A percentile compares a stretch with the other conserved stretches of the same genome.
Evolutionary conservation across 208 protist species (phyloP).

Genomic region (Wallacemonas sp.): DNA sequence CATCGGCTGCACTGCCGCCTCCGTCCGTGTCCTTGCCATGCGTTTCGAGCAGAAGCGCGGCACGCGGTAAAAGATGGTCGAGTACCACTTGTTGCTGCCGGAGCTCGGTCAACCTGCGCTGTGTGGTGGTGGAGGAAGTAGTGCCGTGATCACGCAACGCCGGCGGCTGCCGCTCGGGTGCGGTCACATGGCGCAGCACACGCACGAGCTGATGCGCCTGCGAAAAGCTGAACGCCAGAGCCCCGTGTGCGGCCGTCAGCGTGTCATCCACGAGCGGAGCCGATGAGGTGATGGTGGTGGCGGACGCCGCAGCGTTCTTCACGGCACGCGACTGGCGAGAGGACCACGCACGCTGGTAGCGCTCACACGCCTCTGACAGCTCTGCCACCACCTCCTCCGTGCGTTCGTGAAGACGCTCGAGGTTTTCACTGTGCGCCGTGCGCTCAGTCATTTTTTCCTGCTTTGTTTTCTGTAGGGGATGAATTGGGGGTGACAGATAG

Average conservation of each 20-base stretch:
- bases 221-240: constrained; percentile 47
- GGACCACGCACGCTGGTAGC: constrained; percentile 2
- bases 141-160: constrained; percentile 22
- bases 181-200: constrained; percentile 38
- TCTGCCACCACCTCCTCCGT: constrained; percentile 2
- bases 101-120: constrained; percentile 11
- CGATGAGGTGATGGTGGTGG: background rate
- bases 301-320: background rate
- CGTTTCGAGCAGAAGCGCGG: constrained; percentile 44
- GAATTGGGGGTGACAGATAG: no score
- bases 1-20: constrained; percentile 25
- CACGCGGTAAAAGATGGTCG: constrained; percentile 43
- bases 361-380: background rate
- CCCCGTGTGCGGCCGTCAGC: constrained; percentile 45
- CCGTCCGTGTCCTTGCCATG: background rate
- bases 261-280: background rate
- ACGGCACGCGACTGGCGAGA: background rate
- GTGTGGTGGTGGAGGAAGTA: constrained; percentile 2
- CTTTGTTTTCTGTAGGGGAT: no score
- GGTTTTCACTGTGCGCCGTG: background rate
- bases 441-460: background rate
- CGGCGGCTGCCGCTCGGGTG: constrained; percentile 24
- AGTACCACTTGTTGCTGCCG: constrained; percentile 47
- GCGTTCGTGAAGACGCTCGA: background rate
- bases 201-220: constrained; percentile 43